phyloP scores from a whole-genome alignment of 73 alveolate species.

The Stentor roeselii region DNA sequence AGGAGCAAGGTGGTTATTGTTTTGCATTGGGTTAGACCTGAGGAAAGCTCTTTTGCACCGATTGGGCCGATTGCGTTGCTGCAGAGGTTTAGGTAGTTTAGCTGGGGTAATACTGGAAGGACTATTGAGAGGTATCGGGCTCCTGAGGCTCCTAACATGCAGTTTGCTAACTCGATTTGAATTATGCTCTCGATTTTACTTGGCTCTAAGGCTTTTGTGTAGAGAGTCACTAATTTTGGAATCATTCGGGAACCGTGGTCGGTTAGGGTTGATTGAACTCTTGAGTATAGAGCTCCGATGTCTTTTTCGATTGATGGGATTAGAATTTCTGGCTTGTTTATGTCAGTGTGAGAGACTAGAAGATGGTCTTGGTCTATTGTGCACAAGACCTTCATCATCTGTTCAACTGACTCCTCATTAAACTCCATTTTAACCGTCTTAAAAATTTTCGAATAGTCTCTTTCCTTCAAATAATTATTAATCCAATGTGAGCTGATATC shows the following conservation, averaged over 20 bases:
- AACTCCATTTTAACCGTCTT: not conserved
- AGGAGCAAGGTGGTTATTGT: not conserved
- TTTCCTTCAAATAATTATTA: not conserved
- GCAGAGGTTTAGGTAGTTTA: not conserved
- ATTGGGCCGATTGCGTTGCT: conserved; percentile 1
- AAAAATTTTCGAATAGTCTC: not conserved
- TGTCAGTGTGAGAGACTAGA: not conserved
- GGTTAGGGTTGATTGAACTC: not conserved
- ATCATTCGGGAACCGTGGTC: not conserved
- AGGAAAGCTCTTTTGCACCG: not conserved
- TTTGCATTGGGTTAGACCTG: not conserved
- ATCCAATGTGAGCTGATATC: not conserved
- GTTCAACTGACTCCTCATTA: not conserved
- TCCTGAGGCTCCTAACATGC: not conserved
- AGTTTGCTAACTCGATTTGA: not conserved
- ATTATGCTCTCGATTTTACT: not conserved
- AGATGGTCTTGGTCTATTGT: not conserved
- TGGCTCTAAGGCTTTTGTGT: not conserved
- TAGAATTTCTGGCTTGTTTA: not conserved
- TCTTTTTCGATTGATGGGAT: not conserved
- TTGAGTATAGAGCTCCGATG: not conserved
- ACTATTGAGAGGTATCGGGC: not conserved
- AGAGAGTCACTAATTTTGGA: not conserved
- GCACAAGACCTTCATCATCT: not conserved
- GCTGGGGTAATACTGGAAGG: not conserved